Conservation (phyloP, 805 yeast genomes). For the Metschnikowia koreensis region DNA sequence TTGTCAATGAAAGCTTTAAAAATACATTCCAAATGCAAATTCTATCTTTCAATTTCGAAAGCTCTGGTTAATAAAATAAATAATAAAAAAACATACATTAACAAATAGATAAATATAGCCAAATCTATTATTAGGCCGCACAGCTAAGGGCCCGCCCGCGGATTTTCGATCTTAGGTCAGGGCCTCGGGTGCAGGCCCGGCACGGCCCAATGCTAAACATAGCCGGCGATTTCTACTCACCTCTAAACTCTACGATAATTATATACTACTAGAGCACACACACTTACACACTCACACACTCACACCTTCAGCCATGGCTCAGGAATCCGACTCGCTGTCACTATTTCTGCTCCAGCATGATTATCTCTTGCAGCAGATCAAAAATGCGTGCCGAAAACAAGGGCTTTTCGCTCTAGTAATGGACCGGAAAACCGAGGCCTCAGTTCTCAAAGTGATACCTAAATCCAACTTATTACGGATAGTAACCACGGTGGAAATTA, state of each 20-base stretch:
- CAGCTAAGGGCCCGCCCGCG: too few relatives aligned
- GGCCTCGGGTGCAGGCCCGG: not conserved
- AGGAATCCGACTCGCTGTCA: conserved; percentile 15
- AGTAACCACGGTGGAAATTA: conserved; percentile 61
- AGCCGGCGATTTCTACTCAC: not conserved
- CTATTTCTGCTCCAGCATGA: conserved; percentile 16
- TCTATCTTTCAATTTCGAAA: too few relatives aligned
- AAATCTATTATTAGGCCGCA: too few relatives aligned
- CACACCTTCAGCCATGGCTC: not conserved
- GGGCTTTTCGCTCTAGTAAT: conserved; percentile 45
- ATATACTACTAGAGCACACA: too few relatives aligned
- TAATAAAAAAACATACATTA: too few relatives aligned
- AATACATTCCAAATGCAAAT: too few relatives aligned
- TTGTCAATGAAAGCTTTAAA: too few relatives aligned
- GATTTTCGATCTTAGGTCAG: too few relatives aligned
- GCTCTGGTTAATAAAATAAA: not conserved
- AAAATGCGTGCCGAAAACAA: conserved; percentile 28
- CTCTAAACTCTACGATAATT: not conserved
- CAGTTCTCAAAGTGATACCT: conserved; percentile 48
- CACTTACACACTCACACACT: too few relatives aligned
- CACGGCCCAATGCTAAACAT: not conserved
- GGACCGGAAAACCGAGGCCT: conserved; percentile 52
- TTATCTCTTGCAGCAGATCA: conserved; percentile 25
- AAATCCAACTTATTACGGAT: conserved; percentile 49
- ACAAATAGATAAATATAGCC: too few relatives aligned